phyloP scores from a whole-genome alignment of 352 stramenopile genomes.

The Globisporangium cylindrosporum region DNA sequence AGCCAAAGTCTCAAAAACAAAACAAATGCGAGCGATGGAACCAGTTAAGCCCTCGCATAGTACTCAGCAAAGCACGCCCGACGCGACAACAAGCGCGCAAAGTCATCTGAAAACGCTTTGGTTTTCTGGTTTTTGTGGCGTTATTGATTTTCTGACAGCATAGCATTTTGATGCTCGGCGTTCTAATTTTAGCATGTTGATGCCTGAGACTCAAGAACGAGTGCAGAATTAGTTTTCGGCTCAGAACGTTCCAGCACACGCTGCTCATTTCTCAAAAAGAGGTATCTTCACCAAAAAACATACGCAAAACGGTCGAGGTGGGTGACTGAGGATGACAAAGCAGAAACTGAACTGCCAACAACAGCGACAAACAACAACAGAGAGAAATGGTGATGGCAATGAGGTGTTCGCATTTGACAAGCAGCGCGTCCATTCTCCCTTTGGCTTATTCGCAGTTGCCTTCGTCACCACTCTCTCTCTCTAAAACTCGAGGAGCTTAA shows the following conservation, averaged over 20 bases:
- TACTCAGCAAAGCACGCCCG: not conserved
- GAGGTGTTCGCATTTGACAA: not conserved
- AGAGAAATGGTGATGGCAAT: not conserved
- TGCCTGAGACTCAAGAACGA: not conserved
- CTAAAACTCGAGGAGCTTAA: no score
- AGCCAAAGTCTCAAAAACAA: no score
- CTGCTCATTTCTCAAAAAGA: not conserved
- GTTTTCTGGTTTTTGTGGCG: not conserved
- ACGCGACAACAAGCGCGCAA: no score
- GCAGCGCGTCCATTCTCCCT: no score
- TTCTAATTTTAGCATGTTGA: not conserved
- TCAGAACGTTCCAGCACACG: not conserved
- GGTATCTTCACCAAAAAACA: not conserved
- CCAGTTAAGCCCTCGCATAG: not conserved
- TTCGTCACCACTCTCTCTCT: no score
- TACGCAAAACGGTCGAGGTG: not conserved
- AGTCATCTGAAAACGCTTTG: not conserved
- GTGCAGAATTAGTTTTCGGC: not conserved
- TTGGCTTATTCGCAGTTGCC: no score
- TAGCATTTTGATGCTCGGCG: not conserved
- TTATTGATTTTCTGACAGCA: not conserved
- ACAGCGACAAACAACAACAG: not conserved
- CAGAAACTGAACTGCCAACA: not conserved
- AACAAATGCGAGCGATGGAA: no score
- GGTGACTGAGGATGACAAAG: not conserved